Conservation (phyloP, 2,329 filamentous ascomycete genomes). For the Ophiostoma perfectum region DNA sequence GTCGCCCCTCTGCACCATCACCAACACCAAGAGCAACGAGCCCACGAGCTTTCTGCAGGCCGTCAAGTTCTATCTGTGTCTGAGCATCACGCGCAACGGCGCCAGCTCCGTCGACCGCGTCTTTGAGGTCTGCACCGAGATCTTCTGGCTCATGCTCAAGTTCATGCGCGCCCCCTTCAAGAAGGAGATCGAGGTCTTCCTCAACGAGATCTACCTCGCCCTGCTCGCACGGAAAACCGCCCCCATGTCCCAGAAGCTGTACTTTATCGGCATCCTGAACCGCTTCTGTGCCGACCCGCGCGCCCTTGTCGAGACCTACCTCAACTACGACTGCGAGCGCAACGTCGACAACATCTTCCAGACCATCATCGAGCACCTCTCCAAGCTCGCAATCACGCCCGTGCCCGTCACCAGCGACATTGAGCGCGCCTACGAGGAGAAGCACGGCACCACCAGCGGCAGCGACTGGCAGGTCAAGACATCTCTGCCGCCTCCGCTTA, state of each 20-base stretch:
- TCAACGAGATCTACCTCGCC: constrained; percentile 94
- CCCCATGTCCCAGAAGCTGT: constrained; percentile 83
- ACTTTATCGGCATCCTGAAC: constrained; percentile 80
- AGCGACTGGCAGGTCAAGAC: constrained; percentile 80
- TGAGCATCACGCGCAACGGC: constrained; percentile 91
- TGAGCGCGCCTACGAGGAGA: constrained; percentile 82
- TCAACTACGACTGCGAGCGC: constrained; percentile 97
- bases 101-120: constrained; percentile 87
- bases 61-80: constrained; percentile 92
- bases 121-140: constrained; percentile 93
- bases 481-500: constrained; percentile 81
- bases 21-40: constrained; percentile 81
- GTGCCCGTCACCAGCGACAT: constrained; percentile 69
- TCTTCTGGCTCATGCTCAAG: constrained; percentile 96
- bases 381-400: constrained; percentile 74
- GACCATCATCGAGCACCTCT: constrained; percentile 86
- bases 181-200: constrained; percentile 96
- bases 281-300: constrained; percentile 79
- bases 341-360: constrained; percentile 97
- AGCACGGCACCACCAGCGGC: constrained; percentile 55
- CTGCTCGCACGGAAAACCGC: constrained; percentile 84
- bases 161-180: constrained; percentile 91
- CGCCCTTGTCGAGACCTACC: constrained; percentile 87
- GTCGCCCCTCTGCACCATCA: constrained; percentile 86
- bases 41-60: constrained; percentile 89